Percentiles rank a stretch among this genome's conserved stretches.
These are phyloP conservation scores for Nicotiana sylvestris DNA, from an alignment of 257 asterid genomes.

Conservation along the genomic window DNA sequence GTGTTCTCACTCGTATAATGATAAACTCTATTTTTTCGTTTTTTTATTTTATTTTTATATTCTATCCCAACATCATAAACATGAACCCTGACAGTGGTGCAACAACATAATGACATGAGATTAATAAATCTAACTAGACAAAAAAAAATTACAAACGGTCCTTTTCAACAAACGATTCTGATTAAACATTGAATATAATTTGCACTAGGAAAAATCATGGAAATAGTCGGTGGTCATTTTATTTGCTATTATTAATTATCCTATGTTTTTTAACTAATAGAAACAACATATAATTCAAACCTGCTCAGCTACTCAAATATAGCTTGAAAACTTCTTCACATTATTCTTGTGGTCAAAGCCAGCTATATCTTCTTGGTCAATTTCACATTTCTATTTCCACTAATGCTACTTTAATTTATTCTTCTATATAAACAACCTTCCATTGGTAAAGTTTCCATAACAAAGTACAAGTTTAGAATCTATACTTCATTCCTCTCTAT, in stretches of 20 bases:
- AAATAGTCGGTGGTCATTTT: not conserved
- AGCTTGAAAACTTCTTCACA: not conserved
- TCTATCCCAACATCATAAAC: too few species aligned
- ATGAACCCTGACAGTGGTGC: too few species aligned
- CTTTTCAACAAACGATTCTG: too few species aligned
- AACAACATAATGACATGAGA: too few species aligned
- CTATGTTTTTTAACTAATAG: not conserved
- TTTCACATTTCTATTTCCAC: not conserved
- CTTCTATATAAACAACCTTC: conserved; percentile 2
- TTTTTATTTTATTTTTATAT: too few species aligned
- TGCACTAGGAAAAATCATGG: not conserved
- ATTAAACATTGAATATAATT: not conserved
- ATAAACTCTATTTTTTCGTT: too few species aligned
- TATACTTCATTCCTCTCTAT: not conserved
- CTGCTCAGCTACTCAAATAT: not conserved
- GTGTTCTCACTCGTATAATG: too few species aligned
- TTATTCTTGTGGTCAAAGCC: not conserved
- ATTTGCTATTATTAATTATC: too few species aligned
- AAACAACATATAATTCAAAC: not conserved
- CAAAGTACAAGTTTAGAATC: not conserved
- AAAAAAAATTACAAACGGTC: not conserved
- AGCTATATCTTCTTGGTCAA: not conserved
- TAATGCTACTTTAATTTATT: not conserved
- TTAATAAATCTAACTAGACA: too few species aligned
- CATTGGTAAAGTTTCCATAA: not conserved